These are phyloP conservation scores for Eutrema yunnanense DNA, from an alignment of 345 rosid species.

Conservation along the genomic window DNA sequence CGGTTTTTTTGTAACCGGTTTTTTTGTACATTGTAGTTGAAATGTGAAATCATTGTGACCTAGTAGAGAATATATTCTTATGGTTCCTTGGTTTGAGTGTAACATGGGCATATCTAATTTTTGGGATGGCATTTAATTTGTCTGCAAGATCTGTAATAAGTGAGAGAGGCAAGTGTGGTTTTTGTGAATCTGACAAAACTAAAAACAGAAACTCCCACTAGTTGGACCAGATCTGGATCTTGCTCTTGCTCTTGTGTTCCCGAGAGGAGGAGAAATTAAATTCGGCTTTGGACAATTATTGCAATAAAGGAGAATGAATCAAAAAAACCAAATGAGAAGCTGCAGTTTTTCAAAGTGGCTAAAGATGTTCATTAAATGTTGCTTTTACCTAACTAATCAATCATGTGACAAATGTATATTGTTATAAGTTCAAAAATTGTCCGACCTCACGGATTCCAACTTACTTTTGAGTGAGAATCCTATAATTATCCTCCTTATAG, in stretches of 20 bases:
- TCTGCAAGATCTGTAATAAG: conserved; percentile 29
- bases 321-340: not conserved
- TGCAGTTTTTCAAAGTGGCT: conserved; percentile 7
- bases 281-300: conserved; percentile 9
- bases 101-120: conserved; percentile 24
- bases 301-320: conserved; percentile 16
- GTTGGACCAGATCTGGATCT: conserved; percentile 28
- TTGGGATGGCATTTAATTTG: conserved; percentile 23
- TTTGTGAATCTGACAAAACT: conserved; percentile 21
- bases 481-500: not conserved
- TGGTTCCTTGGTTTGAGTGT: conserved; percentile 2
- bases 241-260: conserved; percentile 17
- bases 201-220: conserved; percentile 8
- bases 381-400: not conserved
- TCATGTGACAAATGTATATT: not conserved
- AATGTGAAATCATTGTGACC: not conserved
- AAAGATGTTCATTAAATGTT: conserved; percentile 5
- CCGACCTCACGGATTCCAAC: not conserved
- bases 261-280: conserved; percentile 5
- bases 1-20: too few species aligned
- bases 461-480: not conserved
- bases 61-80: not conserved
- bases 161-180: conserved; percentile 10
- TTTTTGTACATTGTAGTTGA: not conserved
- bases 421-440: not conserved